Percentiles rank a stretch among this genome's conserved stretches.
Conservation (phyloP, 2,329 filamentous ascomycete species). For the Verticillium isaacii region DNA sequence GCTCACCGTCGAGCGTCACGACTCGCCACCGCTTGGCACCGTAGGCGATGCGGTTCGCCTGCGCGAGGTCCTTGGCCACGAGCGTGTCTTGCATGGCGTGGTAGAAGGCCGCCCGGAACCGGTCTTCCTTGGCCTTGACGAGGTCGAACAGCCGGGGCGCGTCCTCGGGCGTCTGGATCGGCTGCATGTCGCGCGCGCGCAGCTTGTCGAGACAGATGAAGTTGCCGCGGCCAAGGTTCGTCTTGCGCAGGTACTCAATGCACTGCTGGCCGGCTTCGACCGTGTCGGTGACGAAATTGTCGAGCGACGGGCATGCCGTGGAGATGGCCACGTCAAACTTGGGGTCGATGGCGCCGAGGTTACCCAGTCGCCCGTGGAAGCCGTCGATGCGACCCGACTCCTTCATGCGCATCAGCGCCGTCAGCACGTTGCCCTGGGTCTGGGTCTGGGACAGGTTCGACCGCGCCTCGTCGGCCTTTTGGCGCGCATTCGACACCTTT, state of each 20-base stretch:
- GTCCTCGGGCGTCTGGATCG: slow-evolving; percentile 84
- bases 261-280: slow-evolving; percentile 97
- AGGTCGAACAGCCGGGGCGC: slow-evolving; percentile 91
- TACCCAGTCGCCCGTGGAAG: slow-evolving; percentile 92
- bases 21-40: slow-evolving; percentile 92
- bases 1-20: slow-evolving; percentile 88
- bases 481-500: slow-evolving; percentile 82
- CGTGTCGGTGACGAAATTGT: slow-evolving; percentile 95
- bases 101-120: slow-evolving; percentile 87
- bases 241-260: slow-evolving; percentile 95
- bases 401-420: slow-evolving; percentile 87
- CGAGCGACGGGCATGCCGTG: slow-evolving; percentile 83
- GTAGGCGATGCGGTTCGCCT: slow-evolving; percentile 95
- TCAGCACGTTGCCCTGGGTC: slow-evolving; percentile 87
- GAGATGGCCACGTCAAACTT: slow-evolving; percentile 98
- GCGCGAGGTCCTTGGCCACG: slow-evolving; percentile 86
- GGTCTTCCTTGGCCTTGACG: slow-evolving; percentile 81
- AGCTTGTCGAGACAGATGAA: slow-evolving; percentile 94
- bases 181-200: slow-evolving; percentile 68
- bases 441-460: slow-evolving; percentile 87
- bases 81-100: slow-evolving; percentile 93
- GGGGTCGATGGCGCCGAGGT: slow-evolving; percentile 87
- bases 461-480: slow-evolving; percentile 93
- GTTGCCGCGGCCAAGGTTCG: slow-evolving; percentile 92
- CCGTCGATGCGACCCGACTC: slow-evolving; percentile 96